phyloP scores from a whole-genome alignment of 2,329 filamentous ascomycete genomes.

The Aspergillus oerlinghausenensis region DNA sequence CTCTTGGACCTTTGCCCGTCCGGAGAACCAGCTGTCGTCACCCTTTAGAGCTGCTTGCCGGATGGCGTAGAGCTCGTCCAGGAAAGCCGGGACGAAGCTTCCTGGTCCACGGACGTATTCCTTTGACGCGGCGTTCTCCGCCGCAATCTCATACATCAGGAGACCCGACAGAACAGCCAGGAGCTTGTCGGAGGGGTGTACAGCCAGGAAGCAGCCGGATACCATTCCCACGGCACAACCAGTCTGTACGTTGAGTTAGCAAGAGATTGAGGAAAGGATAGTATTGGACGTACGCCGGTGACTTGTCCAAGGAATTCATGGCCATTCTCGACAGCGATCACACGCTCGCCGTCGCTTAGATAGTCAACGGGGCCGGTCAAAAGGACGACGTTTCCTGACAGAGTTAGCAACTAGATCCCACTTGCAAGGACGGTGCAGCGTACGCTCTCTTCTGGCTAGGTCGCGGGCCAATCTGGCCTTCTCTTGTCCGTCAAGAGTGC shows the following conservation, averaged over 20 bases:
- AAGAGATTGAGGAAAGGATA: not conserved
- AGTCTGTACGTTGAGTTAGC: conserved; percentile 39
- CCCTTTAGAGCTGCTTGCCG: conserved; percentile 30
- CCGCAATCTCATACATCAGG: conserved; percentile 72
- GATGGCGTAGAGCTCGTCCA: conserved; percentile 62
- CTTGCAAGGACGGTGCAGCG: not conserved
- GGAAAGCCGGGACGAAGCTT: conserved; percentile 77
- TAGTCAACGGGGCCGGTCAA: conserved; percentile 78
- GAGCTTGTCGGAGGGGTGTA: conserved; percentile 61
- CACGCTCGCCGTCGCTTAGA: conserved; percentile 67
- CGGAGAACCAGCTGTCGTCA: conserved; percentile 31
- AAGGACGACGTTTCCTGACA: conserved; percentile 60
- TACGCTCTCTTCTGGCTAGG: conserved; percentile 62
- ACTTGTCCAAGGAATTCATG: conserved; percentile 53
- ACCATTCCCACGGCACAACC: conserved; percentile 83
- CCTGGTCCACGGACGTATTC: conserved; percentile 71
- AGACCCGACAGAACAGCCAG: conserved; percentile 68
- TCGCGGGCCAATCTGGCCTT: conserved; percentile 59
- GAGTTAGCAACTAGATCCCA: not conserved
- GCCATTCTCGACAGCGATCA: conserved; percentile 69
- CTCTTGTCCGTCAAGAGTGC: conserved; percentile 50
- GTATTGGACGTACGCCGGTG: conserved; percentile 34
- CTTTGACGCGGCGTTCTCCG: conserved; percentile 59
- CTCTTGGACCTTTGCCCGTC: conserved; percentile 34
- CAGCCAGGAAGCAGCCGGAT: conserved; percentile 69